Evolutionary conservation across 768 basidiomycete species (phyloP), one percentile per base, ranked within the genome.

Genomic region (Harrya chromipes): DNA sequence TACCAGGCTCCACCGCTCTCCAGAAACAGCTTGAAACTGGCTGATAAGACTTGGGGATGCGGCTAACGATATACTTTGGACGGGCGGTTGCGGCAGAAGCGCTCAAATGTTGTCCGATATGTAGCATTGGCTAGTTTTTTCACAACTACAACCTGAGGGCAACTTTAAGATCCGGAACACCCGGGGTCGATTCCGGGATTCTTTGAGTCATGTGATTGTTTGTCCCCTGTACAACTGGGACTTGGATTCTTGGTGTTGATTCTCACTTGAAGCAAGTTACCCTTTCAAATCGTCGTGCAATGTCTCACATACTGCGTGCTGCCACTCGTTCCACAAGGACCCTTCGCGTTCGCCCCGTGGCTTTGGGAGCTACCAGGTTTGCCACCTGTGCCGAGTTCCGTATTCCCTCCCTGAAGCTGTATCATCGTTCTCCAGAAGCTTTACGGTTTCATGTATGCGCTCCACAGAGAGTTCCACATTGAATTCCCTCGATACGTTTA

Each of bases 401-500:
- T 12, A 4, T 44, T 33, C 19, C 19, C 3, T 13, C 34, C 35
- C 34, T 50, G 10, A 58, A 37, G 17, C 19, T 20, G 34, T 27
- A 27, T 38, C 45, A 24, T 46, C 4, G 3, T 35, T n/a, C 21
- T 34, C 27, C 29, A 66, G 69, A 36, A 29, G 29, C 8, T 67
- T 72, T 45, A 43, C 63, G 20, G 40, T 49, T 17, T 70, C 72
- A 13, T 45, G 48, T 20, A 40, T 35, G 36, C 53, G 60, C 40
- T 58, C 59, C 17, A 61, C 66, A n/a, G 70, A 73, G 19, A 41
- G 51, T 16, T 46, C 54, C n/a, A 29, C 65, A 36, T 56, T 78
- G 35, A 77, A 77, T 46, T 92, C 91, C 1, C 70, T 98, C 21
- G 84, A 86, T 62, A 79, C 78, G 3, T 94, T 93, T 59, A 93